Conservation (phyloP, 805 yeast genomes). For the Grigorovia jiainica region DNA sequence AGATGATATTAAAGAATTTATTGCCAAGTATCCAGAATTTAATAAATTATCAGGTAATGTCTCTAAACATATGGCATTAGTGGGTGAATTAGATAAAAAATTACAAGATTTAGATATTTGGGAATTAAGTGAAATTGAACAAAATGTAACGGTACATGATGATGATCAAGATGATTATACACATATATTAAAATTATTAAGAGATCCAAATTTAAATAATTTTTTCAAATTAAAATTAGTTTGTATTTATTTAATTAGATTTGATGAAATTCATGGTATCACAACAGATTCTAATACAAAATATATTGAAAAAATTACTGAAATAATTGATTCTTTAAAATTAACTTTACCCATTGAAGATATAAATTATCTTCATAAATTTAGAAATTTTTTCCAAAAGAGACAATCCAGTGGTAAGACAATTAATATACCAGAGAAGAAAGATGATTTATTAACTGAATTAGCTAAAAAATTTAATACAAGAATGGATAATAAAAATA, state of each 20-base stretch:
- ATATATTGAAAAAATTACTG: slow-evolving; percentile 42
- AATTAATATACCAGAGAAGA: neutral
- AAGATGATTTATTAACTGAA: slow-evolving; percentile 26
- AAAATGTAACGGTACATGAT: slow-evolving; percentile 62
- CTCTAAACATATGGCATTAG: slow-evolving; percentile 84
- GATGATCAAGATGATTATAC: slow-evolving; percentile 47
- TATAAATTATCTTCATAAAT: slow-evolving; percentile 35
- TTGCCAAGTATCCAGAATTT: slow-evolving; percentile 91
- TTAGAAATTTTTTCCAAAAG: slow-evolving; percentile 30
- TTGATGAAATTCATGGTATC: slow-evolving; percentile 34
- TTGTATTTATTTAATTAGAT: slow-evolving; percentile 64
- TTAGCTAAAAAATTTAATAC: slow-evolving; percentile 27
- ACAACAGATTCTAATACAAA: slow-evolving; percentile 33
- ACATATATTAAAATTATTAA: slow-evolving; percentile 48
- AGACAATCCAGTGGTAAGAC: neutral
- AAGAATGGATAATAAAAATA: slow-evolving; percentile 29
- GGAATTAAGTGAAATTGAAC: slow-evolving; percentile 86
- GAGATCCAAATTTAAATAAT: slow-evolving; percentile 35
- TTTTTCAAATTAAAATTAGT: slow-evolving; percentile 62
- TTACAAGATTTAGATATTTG: slow-evolving; percentile 60
- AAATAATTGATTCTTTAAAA: slow-evolving; percentile 34
- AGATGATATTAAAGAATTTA: slow-evolving; percentile 81
- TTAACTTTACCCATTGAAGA: slow-evolving; percentile 31
- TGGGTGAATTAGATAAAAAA: slow-evolving; percentile 72
- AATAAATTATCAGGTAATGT: slow-evolving; percentile 80